Evolutionary conservation across 208 protist species (phyloP), one percentile per base, ranked within the genome.

Genomic region (Wallacemonas sp.): DNA sequence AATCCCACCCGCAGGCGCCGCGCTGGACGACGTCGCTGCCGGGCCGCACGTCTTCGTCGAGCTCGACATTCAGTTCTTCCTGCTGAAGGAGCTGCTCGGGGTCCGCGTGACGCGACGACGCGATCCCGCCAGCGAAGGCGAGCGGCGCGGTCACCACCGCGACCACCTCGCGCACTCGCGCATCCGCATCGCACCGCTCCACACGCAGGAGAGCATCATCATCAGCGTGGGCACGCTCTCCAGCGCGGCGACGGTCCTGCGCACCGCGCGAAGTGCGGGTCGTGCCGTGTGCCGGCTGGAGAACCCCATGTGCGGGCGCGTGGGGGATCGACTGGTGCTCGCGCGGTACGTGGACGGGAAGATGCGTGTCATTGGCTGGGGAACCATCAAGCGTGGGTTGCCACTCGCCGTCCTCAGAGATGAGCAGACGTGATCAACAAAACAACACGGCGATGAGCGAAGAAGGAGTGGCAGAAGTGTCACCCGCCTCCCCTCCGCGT

Each of bases 401-500:
- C 68, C 68, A 16, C 52, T 58, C 29, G 30, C 98, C 36, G 99
- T 99, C 98, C 89, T 99, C 36, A 6, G 36, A 14, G 36, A 41
- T 41, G 36, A 41, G n/a, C n/a, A n/a, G n/a, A n/a, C n/a, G n/a
- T 11, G 21, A 32, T 21, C 9, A 55, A 16, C 11, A 55, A 32
- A 30, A 12, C 47, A 55, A 6, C 6, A 32, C 26, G 23, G 6
- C 47, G 5, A n/a, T 21, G 5, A 0, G 41, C 6, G 29, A 99
- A 99, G 91, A 98, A 95, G 61, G 98, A 98, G 26, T 97, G 98
- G 44, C 97, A 99, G 65, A 99, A 99, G 98, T n/a, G n/a, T n/a
- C n/a, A n/a, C n/a, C n/a, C n/a, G n/a, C n/a, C n/a, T n/a, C n/a
- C n/a, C n/a, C n/a, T n/a, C n/a, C n/a, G n/a, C n/a, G n/a, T n/a